A percentile compares a stretch with the other conserved stretches of the same genome.
Conservation (phyloP, 2,329 filamentous ascomycete species). For the Plenodomus tracheiphilus region DNA sequence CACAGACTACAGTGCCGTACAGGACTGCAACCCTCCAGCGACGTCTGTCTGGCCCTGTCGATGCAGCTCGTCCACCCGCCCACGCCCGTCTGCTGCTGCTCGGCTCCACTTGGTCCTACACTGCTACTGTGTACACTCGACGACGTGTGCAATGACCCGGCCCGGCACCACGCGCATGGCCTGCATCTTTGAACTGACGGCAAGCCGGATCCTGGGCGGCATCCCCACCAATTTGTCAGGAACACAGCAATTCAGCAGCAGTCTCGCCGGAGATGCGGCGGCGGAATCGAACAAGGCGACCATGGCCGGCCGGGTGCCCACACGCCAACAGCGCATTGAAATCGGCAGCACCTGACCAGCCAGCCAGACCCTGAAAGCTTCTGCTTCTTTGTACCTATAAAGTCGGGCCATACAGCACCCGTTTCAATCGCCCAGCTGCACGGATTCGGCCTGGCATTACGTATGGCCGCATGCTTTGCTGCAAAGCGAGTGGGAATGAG, state of each 20-base stretch:
- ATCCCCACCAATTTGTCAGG: background rate
- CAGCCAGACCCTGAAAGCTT: constrained; percentile 25
- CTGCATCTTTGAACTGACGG: background rate
- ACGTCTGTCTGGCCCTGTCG: constrained; percentile 7
- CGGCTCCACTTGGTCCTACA: constrained; percentile 2
- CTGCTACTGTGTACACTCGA: background rate
- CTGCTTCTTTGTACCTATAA: constrained; percentile 14
- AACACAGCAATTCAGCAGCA: background rate
- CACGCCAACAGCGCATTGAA: constrained; percentile 26
- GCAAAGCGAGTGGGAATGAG: background rate
- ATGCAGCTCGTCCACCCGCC: constrained; percentile 5
- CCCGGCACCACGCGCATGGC: background rate
- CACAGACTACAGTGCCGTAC: background rate
- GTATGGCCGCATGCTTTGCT: constrained; percentile 23
- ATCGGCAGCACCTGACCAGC: constrained; percentile 35
- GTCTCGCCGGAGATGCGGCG: background rate
- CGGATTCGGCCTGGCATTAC: constrained; percentile 21
- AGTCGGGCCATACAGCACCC: constrained; percentile 27
- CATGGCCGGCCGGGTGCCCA: constrained; percentile 23
- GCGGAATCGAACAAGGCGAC: background rate
- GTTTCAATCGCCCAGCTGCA: constrained; percentile 16
- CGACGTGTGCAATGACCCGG: background rate
- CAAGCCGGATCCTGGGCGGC: background rate
- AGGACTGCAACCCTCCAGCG: no score
- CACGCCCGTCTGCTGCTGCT: constrained; percentile 8